Base-by-base conservation (phyloP, 1,284 basidiomycete genomes). In the Moniliophthora roreri region DNA sequence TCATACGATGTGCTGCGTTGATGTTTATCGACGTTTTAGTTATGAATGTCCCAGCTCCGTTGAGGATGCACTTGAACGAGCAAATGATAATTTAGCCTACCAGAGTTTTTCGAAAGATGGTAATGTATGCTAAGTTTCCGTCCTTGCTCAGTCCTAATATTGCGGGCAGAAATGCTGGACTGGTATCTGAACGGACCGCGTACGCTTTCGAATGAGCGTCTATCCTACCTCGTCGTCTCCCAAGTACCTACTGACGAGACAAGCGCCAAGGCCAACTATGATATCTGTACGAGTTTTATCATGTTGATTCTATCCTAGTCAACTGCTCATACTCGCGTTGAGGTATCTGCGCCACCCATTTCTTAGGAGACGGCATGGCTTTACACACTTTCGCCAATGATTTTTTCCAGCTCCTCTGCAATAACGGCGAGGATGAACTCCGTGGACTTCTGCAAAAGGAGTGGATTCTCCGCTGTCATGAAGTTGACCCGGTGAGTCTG, bases 341-440 rank as follows among this genome's bases (percentile, higher is more conserved):
- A n/a, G n/a, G n/a, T n/a, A 77, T 91, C 28, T 84, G 83, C 61
- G 83, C 86, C 3, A 79, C 85, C 9, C 89, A 91, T 62, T 91
- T 84, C 66, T 66, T 91, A 37, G 88, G 87, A 8, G 89, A 92
- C 63, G 88, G 87, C 23, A 89, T 89, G 82, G 87, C 89, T 2
- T 74, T 91, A 15, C 89, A 92, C 66, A 73, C 77, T 53, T 85
- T 85, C 56, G 84, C 85, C 10, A 87, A 89, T 63, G 85, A 91
- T 59, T 82, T 91, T 63, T 85, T 90, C 64, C 60, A 65, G 9
- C 69, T 91, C 4, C 70, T 92, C 8, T 64, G 75, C 50, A 61
- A 66, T 2, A 66, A 67, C 46, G 71, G 69, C 11, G 71, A 76
- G 20, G 63, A 59, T 32, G 74, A 78, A 23, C 69, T 88, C n/a